Evolutionary conservation across 2,329 filamentous ascomycete genomes (phyloP), one percentile per base, ranked within the genome.

Genomic region (Arthroderma uncinatum): DNA sequence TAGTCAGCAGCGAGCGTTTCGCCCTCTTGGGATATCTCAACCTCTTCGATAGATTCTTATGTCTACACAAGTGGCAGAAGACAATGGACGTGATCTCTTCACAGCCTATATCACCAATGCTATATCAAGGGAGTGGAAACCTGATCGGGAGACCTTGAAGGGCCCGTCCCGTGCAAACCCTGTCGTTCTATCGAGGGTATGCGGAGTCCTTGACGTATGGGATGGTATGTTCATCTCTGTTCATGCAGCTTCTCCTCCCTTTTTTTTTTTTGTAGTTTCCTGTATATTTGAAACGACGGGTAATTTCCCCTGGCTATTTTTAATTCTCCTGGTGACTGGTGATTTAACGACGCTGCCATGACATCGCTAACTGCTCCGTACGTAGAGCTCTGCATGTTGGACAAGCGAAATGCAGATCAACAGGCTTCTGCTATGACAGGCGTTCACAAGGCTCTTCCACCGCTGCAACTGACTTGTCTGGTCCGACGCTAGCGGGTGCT

Each of bases 91-190:
- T n/a, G 36, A 39, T 42, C 39, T 7, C 7, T 42, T 19, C 39
- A 19, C 16, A 19, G 39, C n/a, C 39, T 42, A 8, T n/a, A 42
- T 23, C 4, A 16, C 19, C 14, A 40, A 25, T 9, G 12, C 42
- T 14, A 48, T 10, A 7, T 28, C 42, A 48, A 48, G 19, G 9
- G 10, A 14, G 42, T 48, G 42, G 42, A 28, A 48, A 48, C 42
- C 12, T 48, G 21, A 48, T 48, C 42, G 42, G 42, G 10, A 47
- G 42, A 8, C 42, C 42, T 25, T 30, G 21, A 48, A 48, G 42
- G 42, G 42, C 42, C 42, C 42, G 42, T 48, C 42, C 42, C 42
- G 42, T 30, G 42, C 42, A 48, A 48, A 48, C 42, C 42, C 42
- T 48, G 42, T 21, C 42, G n/a, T n/a, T n/a, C 10, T 10, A 12